Evolutionary conservation across 2,329 filamentous ascomycete genomes (phyloP).

Genomic region (Aspergillus luchuensis): DNA sequence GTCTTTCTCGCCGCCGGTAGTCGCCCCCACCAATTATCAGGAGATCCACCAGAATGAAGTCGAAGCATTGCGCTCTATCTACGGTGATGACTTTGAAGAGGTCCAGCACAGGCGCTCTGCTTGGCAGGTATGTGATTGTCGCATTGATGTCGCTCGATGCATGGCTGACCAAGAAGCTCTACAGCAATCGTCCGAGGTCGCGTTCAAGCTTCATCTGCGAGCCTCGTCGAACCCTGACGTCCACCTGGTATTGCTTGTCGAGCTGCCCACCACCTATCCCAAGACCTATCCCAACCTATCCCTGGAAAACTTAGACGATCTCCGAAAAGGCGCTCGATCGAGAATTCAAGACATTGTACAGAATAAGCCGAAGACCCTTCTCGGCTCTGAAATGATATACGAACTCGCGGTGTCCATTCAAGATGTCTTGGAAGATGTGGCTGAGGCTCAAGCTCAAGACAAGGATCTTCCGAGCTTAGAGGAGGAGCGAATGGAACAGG

Average conservation of each 20-base stretch:
- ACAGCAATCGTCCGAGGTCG: conserved; percentile 74
- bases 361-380: conserved; percentile 65
- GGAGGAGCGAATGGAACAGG: conserved; percentile 82
- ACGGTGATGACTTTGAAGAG: conserved; percentile 81
- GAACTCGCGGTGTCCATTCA: conserved; percentile 62
- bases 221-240: conserved; percentile 73
- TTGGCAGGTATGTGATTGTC: conserved; percentile 71
- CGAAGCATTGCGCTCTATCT: conserved; percentile 82
- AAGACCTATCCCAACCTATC: conserved; percentile 75
- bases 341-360: conserved; percentile 71
- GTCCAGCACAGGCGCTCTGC: conserved; percentile 69
- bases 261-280: conserved; percentile 87
- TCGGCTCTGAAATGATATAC: conserved; percentile 67
- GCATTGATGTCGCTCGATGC: neutral
- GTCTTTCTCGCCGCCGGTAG: conserved; percentile 34
- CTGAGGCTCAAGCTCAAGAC: conserved; percentile 72
- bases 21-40: conserved; percentile 65
- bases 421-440: conserved; percentile 82
- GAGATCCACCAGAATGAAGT: conserved; percentile 88
- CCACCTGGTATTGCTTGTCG: conserved; percentile 71
- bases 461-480: conserved; percentile 81
- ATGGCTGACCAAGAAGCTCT: neutral
- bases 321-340: conserved; percentile 71
- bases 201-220: conserved; percentile 78
- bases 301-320: conserved; percentile 63